Evolutionary conservation across 495 filamentous ascomycete species (phyloP).

Genomic region (Sporormia fimetaria): DNA sequence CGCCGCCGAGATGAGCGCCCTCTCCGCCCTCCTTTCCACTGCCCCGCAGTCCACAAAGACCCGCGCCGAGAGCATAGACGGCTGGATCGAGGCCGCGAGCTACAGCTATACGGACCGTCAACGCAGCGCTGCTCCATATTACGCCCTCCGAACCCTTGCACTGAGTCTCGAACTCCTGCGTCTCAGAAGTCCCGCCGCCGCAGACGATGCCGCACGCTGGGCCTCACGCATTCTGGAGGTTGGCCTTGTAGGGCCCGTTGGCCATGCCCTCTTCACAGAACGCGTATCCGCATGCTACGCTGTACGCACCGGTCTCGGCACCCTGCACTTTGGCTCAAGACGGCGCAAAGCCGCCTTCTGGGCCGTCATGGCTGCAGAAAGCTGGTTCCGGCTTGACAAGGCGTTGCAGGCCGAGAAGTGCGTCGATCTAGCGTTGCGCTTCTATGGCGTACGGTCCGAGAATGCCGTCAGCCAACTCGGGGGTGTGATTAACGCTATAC

Average conservation of each 20-base stretch:
- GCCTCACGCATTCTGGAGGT: slow-evolving; percentile 68
- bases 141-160: slow-evolving; percentile 63
- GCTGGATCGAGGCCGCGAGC: slow-evolving; percentile 72
- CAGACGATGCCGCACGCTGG: slow-evolving; percentile 83
- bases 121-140: slow-evolving; percentile 50
- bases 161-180: slow-evolving; percentile 72
- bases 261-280: slow-evolving; percentile 71
- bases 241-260: slow-evolving; percentile 58
- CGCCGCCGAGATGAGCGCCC: slow-evolving; percentile 82
- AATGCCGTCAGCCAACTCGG: slow-evolving; percentile 1
- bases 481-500: slow-evolving; percentile 36
- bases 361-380: slow-evolving; percentile 70
- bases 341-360: slow-evolving; percentile 80
- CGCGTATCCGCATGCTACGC: slow-evolving; percentile 75
- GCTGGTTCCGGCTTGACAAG: slow-evolving; percentile 65
- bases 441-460: slow-evolving; percentile 45
- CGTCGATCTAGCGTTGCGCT: slow-evolving; percentile 57
- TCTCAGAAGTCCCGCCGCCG: slow-evolving; percentile 61
- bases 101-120: slow-evolving; percentile 86
- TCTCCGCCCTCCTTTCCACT: slow-evolving; percentile 66
- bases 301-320: slow-evolving; percentile 52
- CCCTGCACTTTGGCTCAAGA: slow-evolving; percentile 55
- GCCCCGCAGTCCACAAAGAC: slow-evolving; percentile 57
- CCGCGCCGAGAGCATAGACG: slow-evolving; percentile 66
- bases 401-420: slow-evolving; percentile 57